These are phyloP conservation scores for Malbranchea cinnamomea DNA, from an alignment of 2,329 filamentous ascomycete species.

Conservation along the genomic window DNA sequence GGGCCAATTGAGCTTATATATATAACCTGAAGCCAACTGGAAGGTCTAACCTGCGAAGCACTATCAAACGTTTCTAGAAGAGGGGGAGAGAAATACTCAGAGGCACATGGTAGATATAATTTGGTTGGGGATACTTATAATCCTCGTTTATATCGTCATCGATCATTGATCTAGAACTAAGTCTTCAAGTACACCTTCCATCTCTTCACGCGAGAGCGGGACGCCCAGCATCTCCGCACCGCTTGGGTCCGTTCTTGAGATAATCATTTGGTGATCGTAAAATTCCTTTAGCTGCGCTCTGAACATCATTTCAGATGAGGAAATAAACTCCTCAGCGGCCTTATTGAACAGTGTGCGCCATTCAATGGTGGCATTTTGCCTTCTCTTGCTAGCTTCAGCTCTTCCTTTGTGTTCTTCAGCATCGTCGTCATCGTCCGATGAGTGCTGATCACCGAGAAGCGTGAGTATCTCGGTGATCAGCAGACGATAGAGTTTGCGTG, in stretches of 20 bases:
- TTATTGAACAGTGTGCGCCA: slow-evolving; percentile 89
- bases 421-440: slow-evolving; percentile 37
- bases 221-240: slow-evolving; percentile 77
- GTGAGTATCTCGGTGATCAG: slow-evolving; percentile 73
- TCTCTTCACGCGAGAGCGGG: slow-evolving; percentile 73
- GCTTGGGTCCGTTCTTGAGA: slow-evolving; percentile 67
- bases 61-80: too few relatives aligned
- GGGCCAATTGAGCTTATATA: too few relatives aligned
- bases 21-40: too few relatives aligned
- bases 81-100: too few relatives aligned
- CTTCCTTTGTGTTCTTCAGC: slow-evolving; percentile 27
- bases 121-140: too few relatives aligned
- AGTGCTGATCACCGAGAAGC: slow-evolving; percentile 40
- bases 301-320: slow-evolving; percentile 91
- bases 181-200: slow-evolving; percentile 81
- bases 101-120: too few relatives aligned
- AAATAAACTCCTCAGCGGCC: slow-evolving; percentile 92
- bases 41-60: too few relatives aligned
- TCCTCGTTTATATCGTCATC: background rate
- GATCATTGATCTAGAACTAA: slow-evolving; percentile 27
- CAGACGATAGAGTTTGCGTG: slow-evolving; percentile 70
- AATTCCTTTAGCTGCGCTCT: slow-evolving; percentile 91
- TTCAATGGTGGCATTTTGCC: slow-evolving; percentile 53
- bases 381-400: slow-evolving; percentile 11
- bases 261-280: slow-evolving; percentile 95